Percentiles rank a stretch among this genome's conserved stretches.
phyloP scores from a whole-genome alignment of 352 stramenopile species.

The Pseudoperonospora humuli region DNA sequence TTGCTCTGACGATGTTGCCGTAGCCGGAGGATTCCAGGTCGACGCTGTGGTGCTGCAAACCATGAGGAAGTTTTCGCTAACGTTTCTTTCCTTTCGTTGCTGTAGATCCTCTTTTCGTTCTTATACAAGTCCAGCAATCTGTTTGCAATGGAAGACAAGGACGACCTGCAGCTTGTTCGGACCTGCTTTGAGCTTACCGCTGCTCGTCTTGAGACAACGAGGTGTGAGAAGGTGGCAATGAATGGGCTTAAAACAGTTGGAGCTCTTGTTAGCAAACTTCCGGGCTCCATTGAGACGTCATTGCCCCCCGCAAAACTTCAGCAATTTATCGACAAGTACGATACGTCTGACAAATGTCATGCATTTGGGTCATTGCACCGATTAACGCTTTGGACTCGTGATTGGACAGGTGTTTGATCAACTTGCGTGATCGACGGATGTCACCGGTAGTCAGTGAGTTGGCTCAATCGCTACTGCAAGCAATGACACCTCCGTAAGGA shows the following conservation, averaged over 20 bases:
- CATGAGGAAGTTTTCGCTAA: neutral
- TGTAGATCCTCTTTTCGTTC: slow-evolving; percentile 41
- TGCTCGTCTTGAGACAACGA: slow-evolving; percentile 15
- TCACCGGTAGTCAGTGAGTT: slow-evolving; percentile 29
- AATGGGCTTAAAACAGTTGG: slow-evolving; percentile 52
- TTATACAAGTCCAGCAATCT: slow-evolving; percentile 30
- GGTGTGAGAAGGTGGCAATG: slow-evolving; percentile 33
- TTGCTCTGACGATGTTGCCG: slow-evolving; percentile 15
- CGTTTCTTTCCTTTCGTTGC: neutral
- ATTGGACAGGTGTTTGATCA: slow-evolving; percentile 26
- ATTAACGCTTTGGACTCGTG: neutral
- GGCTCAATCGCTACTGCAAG: slow-evolving; percentile 46
- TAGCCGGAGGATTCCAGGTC: slow-evolving; percentile 30
- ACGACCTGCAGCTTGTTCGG: slow-evolving; percentile 15
- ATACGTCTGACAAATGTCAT: neutral
- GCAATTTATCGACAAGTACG: slow-evolving; percentile 29
- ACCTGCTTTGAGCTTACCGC: slow-evolving; percentile 20
- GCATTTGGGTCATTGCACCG: neutral
- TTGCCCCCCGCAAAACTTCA: slow-evolving; percentile 18
- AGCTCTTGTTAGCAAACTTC: slow-evolving; percentile 43
- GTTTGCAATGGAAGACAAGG: slow-evolving; percentile 16
- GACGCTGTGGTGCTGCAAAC: neutral
- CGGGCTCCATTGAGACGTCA: slow-evolving; percentile 26
- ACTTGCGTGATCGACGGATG: slow-evolving; percentile 22
- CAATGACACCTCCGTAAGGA: slow-evolving; percentile 19